Base-by-base conservation (phyloP, 148 eudicot genomes). In the Amaranthus palmeri region DNA sequence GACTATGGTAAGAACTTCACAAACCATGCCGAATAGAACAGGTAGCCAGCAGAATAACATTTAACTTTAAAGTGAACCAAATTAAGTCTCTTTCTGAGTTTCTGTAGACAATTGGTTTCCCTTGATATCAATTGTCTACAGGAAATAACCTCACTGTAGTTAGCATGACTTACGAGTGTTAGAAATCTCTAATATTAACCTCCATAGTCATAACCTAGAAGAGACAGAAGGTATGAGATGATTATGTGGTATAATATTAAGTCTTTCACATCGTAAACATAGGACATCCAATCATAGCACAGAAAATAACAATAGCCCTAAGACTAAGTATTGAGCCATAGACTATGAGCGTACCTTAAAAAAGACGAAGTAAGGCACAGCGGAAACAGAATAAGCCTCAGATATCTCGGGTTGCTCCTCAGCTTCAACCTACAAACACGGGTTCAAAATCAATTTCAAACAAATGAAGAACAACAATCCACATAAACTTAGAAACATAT, bases 401-500 rank as follows among this genome's bases (percentile, higher is more conserved):
- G 99, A 96, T 67, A 96, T 90, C 74, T 96, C 99, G 46, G 96
- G 97, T 73, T 87, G 97, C 80, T 92, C 96, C 83, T 92, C 99
- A 70, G 99, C 99, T 83, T 95, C 99, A 74, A 88, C 97, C 99
- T 96, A 73, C 76, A 79, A 73, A 18, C 0, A 75, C 25, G 17
- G n/a, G 17, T 65, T 13, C 46, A 68, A 10, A 15, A 43, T 4
- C 54, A 5, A 4, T 44, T 15, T 5, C 52, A 56, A 44, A 40
- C 7, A 57, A 13, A n/a, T 67, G 41, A 48, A 46, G 66, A 67
- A 66, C 25, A 72, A 49, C 10, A 43, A 1, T 2, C 46, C 51
- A 25, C 40, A 15, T 40, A 46, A 46, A 15, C 15, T 7, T 12
- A 13, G 40, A 13, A 7, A 3, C 8, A 64, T 6, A 46, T 46